These are phyloP conservation scores for Myriangium duriaei DNA, from an alignment of 2,329 filamentous ascomycete species.

Conservation along the genomic window DNA sequence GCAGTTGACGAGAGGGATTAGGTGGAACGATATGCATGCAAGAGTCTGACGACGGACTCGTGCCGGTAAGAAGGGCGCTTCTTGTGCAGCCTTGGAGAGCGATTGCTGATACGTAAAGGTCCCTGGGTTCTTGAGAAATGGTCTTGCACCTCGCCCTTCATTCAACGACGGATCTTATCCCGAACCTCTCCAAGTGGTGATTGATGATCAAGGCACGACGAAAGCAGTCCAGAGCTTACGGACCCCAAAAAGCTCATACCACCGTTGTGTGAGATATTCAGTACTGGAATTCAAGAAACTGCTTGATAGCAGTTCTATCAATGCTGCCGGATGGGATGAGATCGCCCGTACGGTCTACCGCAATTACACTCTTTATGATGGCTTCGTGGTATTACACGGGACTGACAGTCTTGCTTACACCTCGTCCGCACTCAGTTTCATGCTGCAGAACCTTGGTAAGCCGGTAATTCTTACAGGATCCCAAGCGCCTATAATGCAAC, in stretches of 20 bases:
- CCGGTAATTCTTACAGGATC: slow-evolving; percentile 69
- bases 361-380: slow-evolving; percentile 82
- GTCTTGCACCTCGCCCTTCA: slow-evolving; percentile 67
- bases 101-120: slow-evolving; percentile 21
- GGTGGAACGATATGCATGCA: slow-evolving; percentile 83
- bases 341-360: slow-evolving; percentile 67
- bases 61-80: slow-evolving; percentile 59
- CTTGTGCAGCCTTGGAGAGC: no score
- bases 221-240: slow-evolving; percentile 55
- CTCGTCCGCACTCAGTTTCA: slow-evolving; percentile 81
- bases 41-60: slow-evolving; percentile 63
- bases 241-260: slow-evolving; percentile 69
- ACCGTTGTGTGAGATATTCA: slow-evolving; percentile 68
- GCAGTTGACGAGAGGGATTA: no score
- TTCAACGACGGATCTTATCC: slow-evolving; percentile 68
- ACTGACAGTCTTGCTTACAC: slow-evolving; percentile 84
- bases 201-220: slow-evolving; percentile 35
- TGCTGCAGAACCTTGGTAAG: slow-evolving; percentile 83
- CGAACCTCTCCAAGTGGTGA: slow-evolving; percentile 43
- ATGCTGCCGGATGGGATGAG: slow-evolving; percentile 71
- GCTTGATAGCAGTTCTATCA: slow-evolving; percentile 82
- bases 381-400: slow-evolving; percentile 81
- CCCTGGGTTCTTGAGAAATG: slow-evolving; percentile 63
- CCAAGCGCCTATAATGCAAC: slow-evolving; percentile 69
- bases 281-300: slow-evolving; percentile 75